phyloP scores from a whole-genome alignment of 805 yeast genomes.

The Kluyveromyces starmeri region DNA sequence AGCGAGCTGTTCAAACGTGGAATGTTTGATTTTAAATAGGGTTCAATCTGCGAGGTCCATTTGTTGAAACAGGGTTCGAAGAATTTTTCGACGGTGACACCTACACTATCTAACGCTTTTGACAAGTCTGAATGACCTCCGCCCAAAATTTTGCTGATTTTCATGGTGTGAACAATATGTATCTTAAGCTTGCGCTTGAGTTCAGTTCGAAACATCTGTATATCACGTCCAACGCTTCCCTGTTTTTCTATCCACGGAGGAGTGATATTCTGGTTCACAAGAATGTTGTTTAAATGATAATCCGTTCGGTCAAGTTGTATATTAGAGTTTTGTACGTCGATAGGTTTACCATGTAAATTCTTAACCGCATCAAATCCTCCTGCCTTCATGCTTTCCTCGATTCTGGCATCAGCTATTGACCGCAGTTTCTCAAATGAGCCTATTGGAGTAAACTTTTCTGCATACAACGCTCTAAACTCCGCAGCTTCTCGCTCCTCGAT shows the following conservation, averaged over 20 bases:
- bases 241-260: slow-evolving; percentile 92
- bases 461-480: slow-evolving; percentile 48
- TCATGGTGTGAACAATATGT: slow-evolving; percentile 11
- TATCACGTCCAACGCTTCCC: slow-evolving; percentile 41
- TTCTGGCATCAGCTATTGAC: slow-evolving; percentile 64
- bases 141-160: slow-evolving; percentile 1
- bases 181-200: slow-evolving; percentile 35
- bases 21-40: slow-evolving; percentile 31
- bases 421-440: slow-evolving; percentile 38
- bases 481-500: slow-evolving; percentile 35
- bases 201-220: slow-evolving; percentile 38
- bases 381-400: slow-evolving; percentile 61
- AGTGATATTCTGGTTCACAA: slow-evolving; percentile 64
- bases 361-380: slow-evolving; percentile 60
- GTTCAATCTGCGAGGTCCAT: slow-evolving; percentile 33
- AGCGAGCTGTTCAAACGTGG: slow-evolving; percentile 38
- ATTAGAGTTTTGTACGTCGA: slow-evolving; percentile 36
- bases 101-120: background rate
- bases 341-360: slow-evolving; percentile 49
- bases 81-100: background rate
- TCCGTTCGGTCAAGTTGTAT: slow-evolving; percentile 61
- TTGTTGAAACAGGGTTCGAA: slow-evolving; percentile 8
- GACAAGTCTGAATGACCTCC: background rate
- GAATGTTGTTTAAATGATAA: slow-evolving; percentile 69
- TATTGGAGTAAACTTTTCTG: slow-evolving; percentile 45